A percentile compares a stretch with the other conserved stretches of the same genome.
These are phyloP conservation scores for Citrus australasica DNA, from an alignment of 345 rosid genomes.

Conservation along the genomic window DNA sequence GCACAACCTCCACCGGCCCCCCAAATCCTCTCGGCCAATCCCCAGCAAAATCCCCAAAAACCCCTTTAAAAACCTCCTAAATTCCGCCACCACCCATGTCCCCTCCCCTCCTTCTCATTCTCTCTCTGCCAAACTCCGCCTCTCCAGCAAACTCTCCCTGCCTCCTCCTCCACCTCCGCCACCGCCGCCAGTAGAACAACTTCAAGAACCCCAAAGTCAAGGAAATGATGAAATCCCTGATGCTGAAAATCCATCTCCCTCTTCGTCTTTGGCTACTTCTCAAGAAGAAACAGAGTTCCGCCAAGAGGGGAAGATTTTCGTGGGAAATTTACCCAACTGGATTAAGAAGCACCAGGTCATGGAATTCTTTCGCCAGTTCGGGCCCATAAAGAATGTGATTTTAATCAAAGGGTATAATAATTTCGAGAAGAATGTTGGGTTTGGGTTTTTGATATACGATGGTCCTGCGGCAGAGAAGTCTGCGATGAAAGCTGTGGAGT, in stretches of 20 bases:
- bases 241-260: background rate
- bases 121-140: conserved; percentile 64
- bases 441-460: conserved; percentile 72
- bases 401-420: conserved; percentile 68
- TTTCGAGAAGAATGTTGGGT: conserved; percentile 71
- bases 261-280: conserved; percentile 3
- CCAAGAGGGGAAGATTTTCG: conserved; percentile 77
- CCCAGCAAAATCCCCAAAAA: conserved; percentile 35
- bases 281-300: conserved; percentile 34
- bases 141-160: conserved; percentile 72
- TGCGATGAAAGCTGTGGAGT: conserved; percentile 79
- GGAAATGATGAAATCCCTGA: conserved; percentile 13
- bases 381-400: conserved; percentile 67
- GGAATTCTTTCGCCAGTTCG: conserved; percentile 84
- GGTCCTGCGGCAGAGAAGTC: conserved; percentile 49
- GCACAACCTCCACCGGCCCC: conserved; percentile 60
- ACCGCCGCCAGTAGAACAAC: conserved; percentile 6
- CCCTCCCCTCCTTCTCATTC: conserved; percentile 24
- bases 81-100: conserved; percentile 24
- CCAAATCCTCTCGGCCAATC: conserved; percentile 35
- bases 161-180: conserved; percentile 47
- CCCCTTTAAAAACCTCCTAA: conserved; percentile 51
- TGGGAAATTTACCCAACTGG: conserved; percentile 89
- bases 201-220: background rate
- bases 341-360: conserved; percentile 63